phyloP scores from a whole-genome alignment of 2,329 filamentous ascomycete species.

The Tympanopsis confertula region DNA sequence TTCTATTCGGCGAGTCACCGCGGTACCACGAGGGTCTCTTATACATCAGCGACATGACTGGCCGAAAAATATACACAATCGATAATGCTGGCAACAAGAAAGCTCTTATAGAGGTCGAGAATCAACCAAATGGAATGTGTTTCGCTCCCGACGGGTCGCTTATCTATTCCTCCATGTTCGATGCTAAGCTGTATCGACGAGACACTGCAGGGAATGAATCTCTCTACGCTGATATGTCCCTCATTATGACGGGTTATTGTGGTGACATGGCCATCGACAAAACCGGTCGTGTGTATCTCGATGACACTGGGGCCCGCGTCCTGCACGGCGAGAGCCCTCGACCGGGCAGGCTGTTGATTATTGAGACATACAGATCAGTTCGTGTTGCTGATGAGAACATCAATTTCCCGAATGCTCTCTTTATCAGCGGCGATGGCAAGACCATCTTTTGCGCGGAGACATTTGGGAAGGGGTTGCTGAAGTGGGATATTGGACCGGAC shows the following conservation, averaged over 20 bases:
- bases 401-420: neutral
- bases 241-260: slow-evolving; percentile 2
- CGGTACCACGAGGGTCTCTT: slow-evolving; percentile 1
- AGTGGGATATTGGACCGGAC: neutral
- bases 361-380: slow-evolving; percentile 1
- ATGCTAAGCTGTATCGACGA: slow-evolving; percentile 2
- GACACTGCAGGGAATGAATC: neutral
- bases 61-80: slow-evolving; percentile 2
- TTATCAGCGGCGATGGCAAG: neutral
- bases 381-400: neutral
- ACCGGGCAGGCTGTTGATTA: slow-evolving; percentile 1
- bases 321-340: slow-evolving; percentile 1
- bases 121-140: slow-evolving; percentile 2
- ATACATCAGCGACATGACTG: slow-evolving; percentile 2
- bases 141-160: slow-evolving; percentile 1
- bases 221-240: slow-evolving; percentile 2
- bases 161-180: slow-evolving; percentile 3
- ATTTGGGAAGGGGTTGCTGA: neutral
- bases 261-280: slow-evolving; percentile 2
- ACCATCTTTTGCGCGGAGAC: neutral
- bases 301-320: slow-evolving; percentile 2
- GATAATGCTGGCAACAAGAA: slow-evolving; percentile 1
- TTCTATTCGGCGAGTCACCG: slow-evolving; percentile 2
- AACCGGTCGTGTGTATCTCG: neutral
- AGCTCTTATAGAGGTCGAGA: slow-evolving; percentile 1